Evolutionary conservation across 2,329 filamentous ascomycete genomes (phyloP).

Genomic region (Talaromyces islandicus): DNA sequence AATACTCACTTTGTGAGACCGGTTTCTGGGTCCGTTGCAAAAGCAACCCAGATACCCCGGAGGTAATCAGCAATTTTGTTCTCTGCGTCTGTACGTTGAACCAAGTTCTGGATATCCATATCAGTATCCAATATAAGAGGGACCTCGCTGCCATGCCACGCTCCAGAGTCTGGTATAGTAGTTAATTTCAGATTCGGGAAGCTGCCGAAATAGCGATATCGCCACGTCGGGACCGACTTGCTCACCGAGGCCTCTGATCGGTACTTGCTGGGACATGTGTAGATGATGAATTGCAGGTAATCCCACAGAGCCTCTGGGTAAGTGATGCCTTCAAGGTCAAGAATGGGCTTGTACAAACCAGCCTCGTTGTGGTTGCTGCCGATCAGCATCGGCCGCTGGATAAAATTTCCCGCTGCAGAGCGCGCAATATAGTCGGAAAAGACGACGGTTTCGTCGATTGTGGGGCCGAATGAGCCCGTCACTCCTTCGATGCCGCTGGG

Average conservation of each 20-base stretch:
- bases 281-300: constrained; percentile 1
- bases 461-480: constrained; percentile 1
- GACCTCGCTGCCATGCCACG: constrained; percentile 7
- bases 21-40: constrained; percentile 3
- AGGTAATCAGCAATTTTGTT: neutral
- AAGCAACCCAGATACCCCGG: constrained; percentile 5
- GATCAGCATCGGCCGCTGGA: neutral
- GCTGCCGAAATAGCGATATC: constrained; percentile 7
- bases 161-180: neutral
- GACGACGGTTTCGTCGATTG: constrained; percentile 2
- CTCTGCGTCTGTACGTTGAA: neutral
- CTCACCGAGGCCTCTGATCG: neutral
- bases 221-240: constrained; percentile 2
- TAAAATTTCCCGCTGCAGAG: constrained; percentile 1
- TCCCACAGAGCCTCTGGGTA: constrained; percentile 1
- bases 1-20: constrained; percentile 1
- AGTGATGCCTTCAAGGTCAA: neutral
- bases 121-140: neutral
- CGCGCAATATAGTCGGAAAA: constrained; percentile 1
- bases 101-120: neutral
- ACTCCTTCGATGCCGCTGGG: neutral
- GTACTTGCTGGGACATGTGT: constrained; percentile 5
- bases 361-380: constrained; percentile 5
- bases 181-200: constrained; percentile 4
- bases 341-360: neutral